Evolutionary conservation across 2,329 filamentous ascomycete species (phyloP).

Genomic region (Aureobasidium sp.): DNA sequence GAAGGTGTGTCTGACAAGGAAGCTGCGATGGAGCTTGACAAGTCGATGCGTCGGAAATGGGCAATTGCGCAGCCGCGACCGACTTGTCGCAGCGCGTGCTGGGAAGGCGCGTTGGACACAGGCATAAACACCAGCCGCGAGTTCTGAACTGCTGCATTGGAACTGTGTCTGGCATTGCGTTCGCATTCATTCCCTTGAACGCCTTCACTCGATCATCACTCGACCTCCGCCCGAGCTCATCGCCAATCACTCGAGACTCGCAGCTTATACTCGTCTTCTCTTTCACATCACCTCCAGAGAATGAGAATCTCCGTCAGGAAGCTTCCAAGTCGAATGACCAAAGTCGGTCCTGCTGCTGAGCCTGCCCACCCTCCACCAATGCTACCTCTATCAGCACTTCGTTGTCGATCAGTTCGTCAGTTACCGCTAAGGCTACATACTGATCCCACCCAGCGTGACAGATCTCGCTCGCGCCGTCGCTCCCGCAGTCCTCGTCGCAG

Average conservation of each 20-base stretch:
- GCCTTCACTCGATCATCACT: neutral
- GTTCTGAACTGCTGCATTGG: conserved; percentile 4
- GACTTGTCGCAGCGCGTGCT: neutral
- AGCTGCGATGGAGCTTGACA: conserved; percentile 9
- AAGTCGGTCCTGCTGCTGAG: conserved; percentile 7
- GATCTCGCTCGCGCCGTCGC: conserved; percentile 64
- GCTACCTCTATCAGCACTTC: neutral
- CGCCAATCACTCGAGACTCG: neutral
- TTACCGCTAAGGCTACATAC: neutral
- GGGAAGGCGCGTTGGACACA: conserved; percentile 5
- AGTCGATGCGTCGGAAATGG: neutral
- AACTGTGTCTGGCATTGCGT: neutral
- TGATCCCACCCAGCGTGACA: conserved; percentile 59
- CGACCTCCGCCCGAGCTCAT: neutral
- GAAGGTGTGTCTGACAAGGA: neutral
- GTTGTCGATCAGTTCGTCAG: conserved; percentile 6
- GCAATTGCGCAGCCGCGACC: neutral
- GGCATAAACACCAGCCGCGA: neutral
- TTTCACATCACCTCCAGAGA: neutral
- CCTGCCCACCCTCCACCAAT: conserved; percentile 2
- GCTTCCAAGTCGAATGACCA: neutral
- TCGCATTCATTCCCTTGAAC: neutral
- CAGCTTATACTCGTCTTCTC: neutral
- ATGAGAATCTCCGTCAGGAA: neutral
- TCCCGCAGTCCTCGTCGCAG: conserved; percentile 38